Base-by-base conservation (phyloP, 2,329 filamentous ascomycete genomes). In the Coniochaeta sp. region DNA sequence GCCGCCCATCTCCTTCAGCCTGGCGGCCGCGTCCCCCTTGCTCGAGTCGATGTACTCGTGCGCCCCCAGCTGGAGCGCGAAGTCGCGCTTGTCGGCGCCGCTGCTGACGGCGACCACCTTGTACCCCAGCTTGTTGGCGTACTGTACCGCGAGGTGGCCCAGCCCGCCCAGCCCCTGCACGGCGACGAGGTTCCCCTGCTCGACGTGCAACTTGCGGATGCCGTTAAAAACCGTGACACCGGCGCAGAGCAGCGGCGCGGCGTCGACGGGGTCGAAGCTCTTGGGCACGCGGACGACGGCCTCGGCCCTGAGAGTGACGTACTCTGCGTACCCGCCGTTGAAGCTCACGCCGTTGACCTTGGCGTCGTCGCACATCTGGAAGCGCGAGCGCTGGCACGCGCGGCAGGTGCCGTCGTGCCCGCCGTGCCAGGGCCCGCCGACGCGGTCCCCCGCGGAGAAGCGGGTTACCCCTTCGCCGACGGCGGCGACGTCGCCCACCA, bases 81-180 rank as follows among this genome's bases (percentile, higher is more conserved):
- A 87, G 0, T 82, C 77, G 54, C 77, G 78, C 74, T 92, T 92
- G 58, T 72, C 75, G 54, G 81, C 77, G 8, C 82, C 81, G 0
- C 81, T 86, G 22, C 56, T 60, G 49, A 91, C 75, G 0, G 85
- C 88, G 1, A 82, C 81, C 5, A 88, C 81, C 53, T 81, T 77
- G 67, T 86, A 91, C 4, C 88, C 88, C 86, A 91, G 89, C 67
- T 83, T 83, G 48, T 73, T 73, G 4, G 86, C 86, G 63, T 85
- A 91, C 64, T 91, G 87, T 27, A 91, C 82, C 0, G 86, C 88
- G 27, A 92, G 66, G 65, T 92, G 88, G 2, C 88, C 88, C 0
- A 91, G 75, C 1, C 88, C 89, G 49, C 90, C 83, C 3, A 92
- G 73, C 13, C 87, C 89, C 55, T 91, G 82, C 20, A 83, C 62